phyloP scores from a whole-genome alignment of 148 eudicot genomes.

The Oxyria digyna region DNA sequence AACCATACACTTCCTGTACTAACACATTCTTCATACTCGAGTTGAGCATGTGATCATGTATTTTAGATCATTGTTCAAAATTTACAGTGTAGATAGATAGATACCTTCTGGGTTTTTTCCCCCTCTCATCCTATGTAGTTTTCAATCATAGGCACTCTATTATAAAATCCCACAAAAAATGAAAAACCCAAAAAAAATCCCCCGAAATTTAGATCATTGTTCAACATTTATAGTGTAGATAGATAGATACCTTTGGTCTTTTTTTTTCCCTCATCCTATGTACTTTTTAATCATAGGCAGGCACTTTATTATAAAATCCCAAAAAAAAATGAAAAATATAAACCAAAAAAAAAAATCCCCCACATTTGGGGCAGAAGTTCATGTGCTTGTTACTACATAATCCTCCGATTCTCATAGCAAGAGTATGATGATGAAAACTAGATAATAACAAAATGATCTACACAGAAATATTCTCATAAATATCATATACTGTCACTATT shows the following conservation, averaged over 20 bases:
- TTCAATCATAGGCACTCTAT: neutral
- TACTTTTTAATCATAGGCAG: neutral
- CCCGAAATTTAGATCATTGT: neutral
- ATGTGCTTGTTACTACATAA: neutral
- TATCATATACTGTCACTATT: neutral
- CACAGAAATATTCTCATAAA: neutral
- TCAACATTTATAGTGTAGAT: neutral
- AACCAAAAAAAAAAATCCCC: neutral
- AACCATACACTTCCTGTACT: neutral
- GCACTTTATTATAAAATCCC: neutral
- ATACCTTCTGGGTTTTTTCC: no score
- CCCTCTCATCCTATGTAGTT: neutral
- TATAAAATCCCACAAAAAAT: neutral
- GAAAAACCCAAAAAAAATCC: neutral
- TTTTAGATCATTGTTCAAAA: neutral
- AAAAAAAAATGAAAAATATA: neutral
- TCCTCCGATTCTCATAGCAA: no score
- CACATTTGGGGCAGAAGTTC: neutral
- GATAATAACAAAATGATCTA: neutral
- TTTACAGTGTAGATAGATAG: neutral
- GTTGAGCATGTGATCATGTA: neutral
- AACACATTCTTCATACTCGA: neutral
- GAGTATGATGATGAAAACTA: neutral
- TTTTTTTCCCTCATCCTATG: neutral
- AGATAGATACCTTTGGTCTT: no score